phyloP scores from a whole-genome alignment of 495 filamentous ascomycete genomes.

The Aspergillus saccharolyticus region DNA sequence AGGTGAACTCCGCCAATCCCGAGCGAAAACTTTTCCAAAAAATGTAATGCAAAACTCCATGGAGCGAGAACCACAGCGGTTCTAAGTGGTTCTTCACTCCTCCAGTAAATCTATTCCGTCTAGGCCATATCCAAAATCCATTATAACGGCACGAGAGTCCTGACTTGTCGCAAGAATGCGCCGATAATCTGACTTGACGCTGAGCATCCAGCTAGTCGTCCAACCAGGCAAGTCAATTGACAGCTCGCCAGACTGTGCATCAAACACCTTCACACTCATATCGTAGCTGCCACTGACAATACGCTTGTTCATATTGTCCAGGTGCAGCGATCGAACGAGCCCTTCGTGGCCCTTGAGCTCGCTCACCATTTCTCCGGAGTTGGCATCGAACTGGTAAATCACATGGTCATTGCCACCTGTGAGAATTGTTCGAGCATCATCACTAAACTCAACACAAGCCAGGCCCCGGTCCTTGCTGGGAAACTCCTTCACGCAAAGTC shows the following conservation, averaged over 20 bases:
- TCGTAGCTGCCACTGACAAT: constrained; percentile 92
- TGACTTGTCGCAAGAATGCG: constrained; percentile 91
- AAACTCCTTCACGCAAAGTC: constrained; percentile 83
- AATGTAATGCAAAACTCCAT: constrained; percentile 14
- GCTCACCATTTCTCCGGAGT: constrained; percentile 75
- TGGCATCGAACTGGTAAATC: constrained; percentile 91
- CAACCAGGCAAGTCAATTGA: constrained; percentile 77
- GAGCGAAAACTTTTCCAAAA: constrained; percentile 3
- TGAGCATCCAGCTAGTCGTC: constrained; percentile 94
- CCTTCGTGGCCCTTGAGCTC: constrained; percentile 72
- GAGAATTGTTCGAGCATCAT: constrained; percentile 82
- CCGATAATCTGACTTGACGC: constrained; percentile 90
- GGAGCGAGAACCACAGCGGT: constrained; percentile 15
- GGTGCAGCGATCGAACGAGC: constrained; percentile 80
- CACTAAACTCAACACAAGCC: constrained; percentile 91
- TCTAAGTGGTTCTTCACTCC: constrained; percentile 26
- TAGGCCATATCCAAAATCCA: constrained; percentile 63
- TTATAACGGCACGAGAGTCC: constrained; percentile 82
- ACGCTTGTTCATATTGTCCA: constrained; percentile 76
- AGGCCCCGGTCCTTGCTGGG: constrained; percentile 80
- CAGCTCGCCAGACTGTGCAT: constrained; percentile 66
- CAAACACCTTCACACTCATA: constrained; percentile 87
- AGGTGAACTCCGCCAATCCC: not conserved
- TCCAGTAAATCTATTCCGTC: constrained; percentile 46
- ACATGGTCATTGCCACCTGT: constrained; percentile 90